phyloP scores from a whole-genome alignment of 1,284 basidiomycete species.

The Trametes sp. region DNA sequence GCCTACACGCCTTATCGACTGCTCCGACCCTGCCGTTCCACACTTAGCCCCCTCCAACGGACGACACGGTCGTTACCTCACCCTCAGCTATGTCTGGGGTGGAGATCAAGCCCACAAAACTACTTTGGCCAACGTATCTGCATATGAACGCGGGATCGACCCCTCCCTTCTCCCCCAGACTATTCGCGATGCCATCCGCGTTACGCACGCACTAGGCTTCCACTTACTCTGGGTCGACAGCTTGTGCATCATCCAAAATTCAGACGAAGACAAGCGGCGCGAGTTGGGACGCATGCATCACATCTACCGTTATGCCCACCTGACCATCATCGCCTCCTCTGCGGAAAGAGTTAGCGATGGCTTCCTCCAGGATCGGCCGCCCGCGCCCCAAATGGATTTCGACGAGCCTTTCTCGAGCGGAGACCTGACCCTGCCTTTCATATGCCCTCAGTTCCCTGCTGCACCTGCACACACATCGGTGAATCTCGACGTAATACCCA shows the following conservation, averaged over 20 bases:
- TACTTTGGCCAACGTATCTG: background rate
- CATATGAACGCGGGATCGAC: slow-evolving; percentile 9
- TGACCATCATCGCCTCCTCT: slow-evolving; percentile 13
- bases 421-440: background rate
- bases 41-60: background rate
- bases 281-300: slow-evolving; percentile 7
- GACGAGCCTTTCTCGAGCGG: background rate
- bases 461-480: background rate
- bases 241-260: slow-evolving; percentile 15
- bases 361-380: slow-evolving; percentile 7
- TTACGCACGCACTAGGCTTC: slow-evolving; percentile 1
- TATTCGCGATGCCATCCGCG: slow-evolving; percentile 7
- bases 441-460: background rate
- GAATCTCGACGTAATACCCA: background rate
- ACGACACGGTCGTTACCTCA: slow-evolving; percentile 2
- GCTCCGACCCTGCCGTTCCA: slow-evolving; percentile 5
- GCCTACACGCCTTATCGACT: slow-evolving; percentile 21
- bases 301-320: slow-evolving; percentile 12
- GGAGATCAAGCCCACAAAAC: slow-evolving; percentile 14
- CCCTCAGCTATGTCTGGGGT: slow-evolving; percentile 30
- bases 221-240: slow-evolving; percentile 11
- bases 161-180: slow-evolving; percentile 1
- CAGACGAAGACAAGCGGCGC: slow-evolving; percentile 6
- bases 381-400: background rate
- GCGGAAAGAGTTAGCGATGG: background rate